These are phyloP conservation scores for Balansia obtecta DNA, from an alignment of 2,329 filamentous ascomycete species.

Conservation along the genomic window DNA sequence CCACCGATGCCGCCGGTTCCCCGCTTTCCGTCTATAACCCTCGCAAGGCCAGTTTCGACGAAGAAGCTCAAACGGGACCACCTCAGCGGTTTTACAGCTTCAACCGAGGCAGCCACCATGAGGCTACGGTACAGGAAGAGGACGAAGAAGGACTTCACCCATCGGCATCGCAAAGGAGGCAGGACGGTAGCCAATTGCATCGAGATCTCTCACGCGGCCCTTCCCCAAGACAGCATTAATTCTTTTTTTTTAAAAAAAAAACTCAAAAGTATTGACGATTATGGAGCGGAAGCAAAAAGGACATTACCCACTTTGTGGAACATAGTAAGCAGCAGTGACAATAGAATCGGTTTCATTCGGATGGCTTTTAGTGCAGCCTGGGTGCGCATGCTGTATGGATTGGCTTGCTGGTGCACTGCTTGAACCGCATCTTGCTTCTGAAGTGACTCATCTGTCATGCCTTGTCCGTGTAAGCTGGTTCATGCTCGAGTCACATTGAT, in stretches of 20 bases:
- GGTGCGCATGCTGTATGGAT: too few relatives aligned
- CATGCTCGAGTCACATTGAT: too few relatives aligned
- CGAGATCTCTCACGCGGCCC: slow-evolving; percentile 7
- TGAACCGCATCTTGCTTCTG: too few relatives aligned
- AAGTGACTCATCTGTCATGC: too few relatives aligned
- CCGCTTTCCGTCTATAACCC: too few relatives aligned
- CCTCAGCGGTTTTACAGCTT: slow-evolving; percentile 19
- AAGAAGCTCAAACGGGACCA: slow-evolving; percentile 28
- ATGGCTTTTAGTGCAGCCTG: neutral
- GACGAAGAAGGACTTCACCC: slow-evolving; percentile 10
- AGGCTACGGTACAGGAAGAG: slow-evolving; percentile 6
- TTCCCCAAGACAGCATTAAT: slow-evolving; percentile 8
- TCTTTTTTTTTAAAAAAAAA: neutral
- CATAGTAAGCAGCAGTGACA: neutral
- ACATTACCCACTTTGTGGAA: too few relatives aligned
- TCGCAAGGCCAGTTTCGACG: slow-evolving; percentile 26
- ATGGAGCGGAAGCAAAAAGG: neutral
- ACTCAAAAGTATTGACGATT: neutral
- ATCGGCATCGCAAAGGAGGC: slow-evolving; percentile 5
- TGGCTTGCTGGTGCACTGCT: too few relatives aligned
- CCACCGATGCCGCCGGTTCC: slow-evolving; percentile 19
- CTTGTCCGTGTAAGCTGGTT: too few relatives aligned
- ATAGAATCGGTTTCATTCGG: neutral
- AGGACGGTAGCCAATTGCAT: neutral
- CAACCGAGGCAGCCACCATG: slow-evolving; percentile 10